phyloP scores from a whole-genome alignment of 2,329 filamentous ascomycete species.

The Fusarium algeriense region DNA sequence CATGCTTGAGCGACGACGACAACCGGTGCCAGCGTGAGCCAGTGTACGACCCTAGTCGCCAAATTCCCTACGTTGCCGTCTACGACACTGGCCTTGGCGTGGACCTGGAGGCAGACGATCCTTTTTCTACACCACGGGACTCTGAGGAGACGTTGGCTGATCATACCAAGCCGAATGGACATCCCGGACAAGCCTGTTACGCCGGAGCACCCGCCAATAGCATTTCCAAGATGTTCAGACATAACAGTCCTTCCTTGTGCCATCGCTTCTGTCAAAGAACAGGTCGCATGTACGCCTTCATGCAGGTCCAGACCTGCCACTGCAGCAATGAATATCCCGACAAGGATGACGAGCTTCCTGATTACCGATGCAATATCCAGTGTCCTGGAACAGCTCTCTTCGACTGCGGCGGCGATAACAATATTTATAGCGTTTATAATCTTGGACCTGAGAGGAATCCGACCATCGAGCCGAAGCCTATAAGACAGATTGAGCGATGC shows the following conservation, averaged over 20 bases:
- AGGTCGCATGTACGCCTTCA: rapidly evolving
- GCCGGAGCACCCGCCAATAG: rapidly evolving
- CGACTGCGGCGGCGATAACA: not conserved
- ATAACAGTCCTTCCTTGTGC: not conserved
- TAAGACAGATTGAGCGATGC: not conserved
- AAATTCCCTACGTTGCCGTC: not conserved
- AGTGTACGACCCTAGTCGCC: not conserved
- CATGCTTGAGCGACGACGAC: not conserved
- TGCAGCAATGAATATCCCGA: not conserved
- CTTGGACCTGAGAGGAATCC: not conserved
- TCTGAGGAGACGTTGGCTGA: rapidly evolving
- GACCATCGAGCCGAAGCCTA: rapidly evolving
- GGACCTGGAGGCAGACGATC: rapidly evolving
- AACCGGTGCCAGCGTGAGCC: not conserved
- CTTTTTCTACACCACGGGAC: no score
- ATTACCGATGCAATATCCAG: not conserved
- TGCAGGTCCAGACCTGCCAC: not conserved
- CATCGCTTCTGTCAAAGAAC: not conserved
- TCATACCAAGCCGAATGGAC: not conserved
- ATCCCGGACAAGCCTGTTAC: not conserved
- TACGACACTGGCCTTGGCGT: not conserved
- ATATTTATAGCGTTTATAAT: not conserved
- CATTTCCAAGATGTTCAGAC: rapidly evolving
- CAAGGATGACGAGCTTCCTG: not conserved
- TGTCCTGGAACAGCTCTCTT: not conserved